Evolutionary conservation across 225 moss, liverwort and hornwort genomes (phyloP), one percentile per base, ranked within the genome.

Genomic region (Asterella californica): DNA sequence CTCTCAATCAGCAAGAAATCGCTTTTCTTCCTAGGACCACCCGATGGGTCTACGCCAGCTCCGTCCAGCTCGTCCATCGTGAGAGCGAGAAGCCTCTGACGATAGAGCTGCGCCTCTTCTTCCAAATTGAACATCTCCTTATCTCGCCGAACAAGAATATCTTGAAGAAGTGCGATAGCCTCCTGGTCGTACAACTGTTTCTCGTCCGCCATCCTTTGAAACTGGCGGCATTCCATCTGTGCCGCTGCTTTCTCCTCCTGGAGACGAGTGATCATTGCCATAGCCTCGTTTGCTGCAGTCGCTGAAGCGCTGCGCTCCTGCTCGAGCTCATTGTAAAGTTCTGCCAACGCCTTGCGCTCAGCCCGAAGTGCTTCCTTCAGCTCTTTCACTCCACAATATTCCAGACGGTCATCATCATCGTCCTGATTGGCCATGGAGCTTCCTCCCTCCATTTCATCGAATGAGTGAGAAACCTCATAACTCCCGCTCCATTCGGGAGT

Each of bases 201-300:
- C 81, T 96, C 94, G 59, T 94, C 90, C 29, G 87, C 90, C 90
- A 96, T 90, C 7, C 92, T 83, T 82, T 91, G 88, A 45, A 87
- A 96, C 79, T 96, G 96, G 5, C 90, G 87, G 8, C 90, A 88
- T 86, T 92, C 91, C 90, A 94, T 90, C 76, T 90, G 92, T 71
- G 91, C 81, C 2, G 74, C 83, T 0, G 96, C 84, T 74, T 93
- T 96, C 79, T 96, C 96, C 84, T 96, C 92, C 85, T 96, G 96
- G 15, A 96, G 85, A 12, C 96, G 88, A 29, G 84, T 77, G 30
- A 96, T 96, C 96, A 96, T 96, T 7, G 94, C 96, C 91, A 96
- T 90, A 0, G 94, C 89, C 83, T 96, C 96, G 63, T 89, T 88
- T 6, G 94, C 69, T 34, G 94, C 96, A 63, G 88, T 89, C 18